These are phyloP conservation scores for Paramecium sonneborni DNA, from an alignment of 73 alveolate species.

Conservation along the genomic window DNA sequence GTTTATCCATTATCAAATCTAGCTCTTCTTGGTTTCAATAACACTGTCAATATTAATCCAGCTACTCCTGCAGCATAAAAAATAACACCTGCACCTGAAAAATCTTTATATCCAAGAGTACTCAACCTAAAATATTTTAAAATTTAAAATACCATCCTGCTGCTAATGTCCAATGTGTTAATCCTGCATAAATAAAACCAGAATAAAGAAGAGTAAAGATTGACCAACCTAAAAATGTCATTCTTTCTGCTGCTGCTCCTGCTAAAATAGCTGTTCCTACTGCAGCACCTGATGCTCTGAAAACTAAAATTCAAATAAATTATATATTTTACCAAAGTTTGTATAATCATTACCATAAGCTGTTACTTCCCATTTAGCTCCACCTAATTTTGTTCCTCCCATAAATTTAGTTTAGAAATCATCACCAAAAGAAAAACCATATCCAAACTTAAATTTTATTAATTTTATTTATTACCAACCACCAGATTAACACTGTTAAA, in stretches of 20 bases:
- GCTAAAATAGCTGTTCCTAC: slow-evolving; percentile 2
- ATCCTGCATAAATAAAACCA: slow-evolving; percentile 46
- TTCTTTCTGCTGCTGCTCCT: slow-evolving; percentile 57
- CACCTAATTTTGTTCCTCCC: slow-evolving; percentile 48
- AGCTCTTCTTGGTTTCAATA: slow-evolving; percentile 19
- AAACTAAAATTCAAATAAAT: not conserved
- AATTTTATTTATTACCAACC: slow-evolving; percentile 13
- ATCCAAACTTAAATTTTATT: not conserved
- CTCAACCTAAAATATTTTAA: not conserved
- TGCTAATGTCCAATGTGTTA: slow-evolving; percentile 35
- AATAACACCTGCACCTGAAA: slow-evolving; percentile 54
- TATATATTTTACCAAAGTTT: not conserved
- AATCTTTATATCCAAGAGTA: slow-evolving; percentile 49
- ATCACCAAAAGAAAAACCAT: slow-evolving; percentile 50
- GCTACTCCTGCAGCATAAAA: slow-evolving; percentile 51
- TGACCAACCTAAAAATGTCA: slow-evolving; percentile 51
- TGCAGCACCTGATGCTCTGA: slow-evolving; percentile 42
- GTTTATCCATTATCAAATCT: not conserved
- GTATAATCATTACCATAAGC: not conserved
- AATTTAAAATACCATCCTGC: not conserved
- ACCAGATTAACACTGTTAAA: slow-evolving; percentile 16
- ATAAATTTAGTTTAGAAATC: slow-evolving; percentile 1
- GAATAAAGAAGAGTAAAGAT: not conserved
- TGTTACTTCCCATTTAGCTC: slow-evolving; percentile 30
- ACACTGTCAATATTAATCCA: not conserved